Base-by-base conservation (phyloP, 441 rosid species). In the Hypseocharis bilobata region DNA sequence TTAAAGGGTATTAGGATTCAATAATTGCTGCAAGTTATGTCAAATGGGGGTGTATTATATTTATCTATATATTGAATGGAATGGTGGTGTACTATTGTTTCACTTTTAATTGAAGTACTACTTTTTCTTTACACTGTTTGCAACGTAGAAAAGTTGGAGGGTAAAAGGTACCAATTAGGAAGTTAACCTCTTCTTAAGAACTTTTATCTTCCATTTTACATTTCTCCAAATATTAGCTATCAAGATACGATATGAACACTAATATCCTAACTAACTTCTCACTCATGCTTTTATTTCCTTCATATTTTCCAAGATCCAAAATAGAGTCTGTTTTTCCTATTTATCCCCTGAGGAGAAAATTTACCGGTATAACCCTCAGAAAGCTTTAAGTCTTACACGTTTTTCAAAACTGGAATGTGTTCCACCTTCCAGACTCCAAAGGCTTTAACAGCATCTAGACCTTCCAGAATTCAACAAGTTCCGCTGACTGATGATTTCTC, bases 361-460 rank as follows among this genome's bases (percentile, higher is more conserved):
- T 34, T 36, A 36, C 42, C 42, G 11, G 11, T 10, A 52, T 22
- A 23, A 23, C 58, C 58, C 3, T 28, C 26, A 20, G 58, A 52
- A 52, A 22, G n/a, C 58, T 7, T 44, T 8, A 8, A 36, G 42
- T 36, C 42, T 36, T 36, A 36, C 42, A 0, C 19, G 51, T 29
- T 26, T 56, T 36, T 7, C 19, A 14, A 27, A 55, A 55, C 34
- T 55, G 20, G 34, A 26, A n/a, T 6, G 2, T 56, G 28, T 56
- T 56, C 60, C 60, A 25, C 14, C 60, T 56, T 56, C 34, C 28
- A 56, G 36, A 56, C 20, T 56, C 60, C 36, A 29, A 56, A 56
- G 34, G 8, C 34, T 28, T 56, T 27, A 27, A 56, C 60, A 56
- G 60, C 42, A 6, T 36, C 16, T 4, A 17, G 51, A n/a, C n/a